A percentile compares a stretch with the other conserved stretches of the same genome.
Conservation (phyloP, 192 early-diverging fungal genomes). For the Coemansia sp. region DNA sequence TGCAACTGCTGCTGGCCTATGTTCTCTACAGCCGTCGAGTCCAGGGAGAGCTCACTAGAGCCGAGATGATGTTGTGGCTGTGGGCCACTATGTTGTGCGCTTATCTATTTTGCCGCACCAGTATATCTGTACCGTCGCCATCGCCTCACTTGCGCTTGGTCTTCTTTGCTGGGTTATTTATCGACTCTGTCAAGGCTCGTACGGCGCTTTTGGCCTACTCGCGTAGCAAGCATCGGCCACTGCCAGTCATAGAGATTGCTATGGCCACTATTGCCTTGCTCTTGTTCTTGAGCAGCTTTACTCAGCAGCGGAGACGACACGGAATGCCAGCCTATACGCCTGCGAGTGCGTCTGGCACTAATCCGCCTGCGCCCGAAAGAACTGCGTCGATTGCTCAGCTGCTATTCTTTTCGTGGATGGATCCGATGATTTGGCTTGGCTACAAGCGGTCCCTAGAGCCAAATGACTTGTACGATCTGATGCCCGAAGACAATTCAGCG, state of each 20-base stretch:
- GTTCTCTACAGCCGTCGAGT: conserved; percentile 4
- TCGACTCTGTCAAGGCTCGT: conserved; percentile 38
- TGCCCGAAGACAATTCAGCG: conserved; percentile 44
- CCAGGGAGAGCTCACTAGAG: conserved; percentile 4
- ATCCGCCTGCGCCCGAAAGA: conserved; percentile 58
- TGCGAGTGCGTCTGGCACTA: conserved; percentile 8
- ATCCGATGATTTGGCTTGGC: conserved; percentile 68
- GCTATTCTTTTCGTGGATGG: conserved; percentile 67
- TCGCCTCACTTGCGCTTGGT: conserved; percentile 54
- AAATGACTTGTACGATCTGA: conserved; percentile 65
- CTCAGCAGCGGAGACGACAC: conserved; percentile 49
- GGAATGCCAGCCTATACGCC: conserved; percentile 36
- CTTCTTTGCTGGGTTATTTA: conserved; percentile 25
- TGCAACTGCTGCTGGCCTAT: conserved; percentile 25
- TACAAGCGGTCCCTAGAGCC: conserved; percentile 66
- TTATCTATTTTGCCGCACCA: conserved; percentile 36
- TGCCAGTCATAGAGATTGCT: conserved; percentile 18
- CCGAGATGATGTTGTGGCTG: conserved; percentile 37
- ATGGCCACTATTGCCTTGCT: conserved; percentile 31
- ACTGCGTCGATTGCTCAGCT: conserved; percentile 63
- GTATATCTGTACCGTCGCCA: conserved; percentile 31
- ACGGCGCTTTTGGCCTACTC: conserved; percentile 44
- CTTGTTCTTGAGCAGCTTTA: conserved; percentile 45
- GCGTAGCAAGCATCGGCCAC: background rate
- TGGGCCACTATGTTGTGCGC: conserved; percentile 41